These are phyloP conservation scores for Silene conica DNA, from an alignment of 148 eudicot genomes.

Conservation along the genomic window DNA sequence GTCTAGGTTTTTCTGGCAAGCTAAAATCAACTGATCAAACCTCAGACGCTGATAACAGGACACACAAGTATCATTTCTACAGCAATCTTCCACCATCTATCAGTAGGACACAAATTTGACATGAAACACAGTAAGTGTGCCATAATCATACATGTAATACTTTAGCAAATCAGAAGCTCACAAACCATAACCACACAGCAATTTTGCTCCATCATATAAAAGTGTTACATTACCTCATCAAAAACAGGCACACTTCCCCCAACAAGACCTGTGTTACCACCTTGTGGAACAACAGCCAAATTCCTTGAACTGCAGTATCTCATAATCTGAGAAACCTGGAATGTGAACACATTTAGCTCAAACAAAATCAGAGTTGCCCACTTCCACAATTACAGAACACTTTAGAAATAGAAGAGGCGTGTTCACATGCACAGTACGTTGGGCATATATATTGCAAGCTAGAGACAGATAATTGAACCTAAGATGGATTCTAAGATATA, in stretches of 20 bases:
- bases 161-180: background rate
- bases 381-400: background rate
- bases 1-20: background rate
- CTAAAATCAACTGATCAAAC: background rate
- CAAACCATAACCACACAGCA: background rate
- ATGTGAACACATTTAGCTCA: background rate
- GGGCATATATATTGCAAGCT: background rate
- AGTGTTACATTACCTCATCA: constrained; percentile 65
- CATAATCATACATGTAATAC: background rate
- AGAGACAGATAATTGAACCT: background rate
- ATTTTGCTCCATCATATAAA: background rate
- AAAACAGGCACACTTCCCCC: constrained; percentile 98
- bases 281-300: constrained; percentile 49
- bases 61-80: background rate
- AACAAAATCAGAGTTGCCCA: background rate
- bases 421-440: background rate
- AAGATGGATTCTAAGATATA: background rate
- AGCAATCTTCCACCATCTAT: background rate
- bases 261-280: constrained; percentile 98
- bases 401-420: background rate
- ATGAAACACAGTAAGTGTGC: background rate
- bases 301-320: constrained; percentile 51
- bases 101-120: constrained; percentile 1
- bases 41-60: background rate
- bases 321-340: constrained; percentile 80